Base-by-base conservation (phyloP, 441 rosid species). In the Adansonia rubrostipa region DNA sequence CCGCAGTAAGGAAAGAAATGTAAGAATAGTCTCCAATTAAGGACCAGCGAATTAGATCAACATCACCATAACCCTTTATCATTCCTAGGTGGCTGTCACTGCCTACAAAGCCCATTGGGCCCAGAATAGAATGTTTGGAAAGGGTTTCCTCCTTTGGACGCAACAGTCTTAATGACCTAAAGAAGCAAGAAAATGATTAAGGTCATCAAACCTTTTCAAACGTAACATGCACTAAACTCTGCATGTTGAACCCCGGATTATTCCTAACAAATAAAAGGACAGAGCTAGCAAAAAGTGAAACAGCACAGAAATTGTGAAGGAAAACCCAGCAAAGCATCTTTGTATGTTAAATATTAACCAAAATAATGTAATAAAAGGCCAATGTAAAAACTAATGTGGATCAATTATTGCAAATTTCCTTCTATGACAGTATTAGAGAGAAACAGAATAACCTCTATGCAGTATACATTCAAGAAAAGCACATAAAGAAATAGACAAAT, bases 61-160 rank as follows among this genome's bases (percentile, higher is more conserved):
- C 71, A 73, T 75, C 53, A 64, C 0, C 73, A 61, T 86, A 96
- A 98, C 93, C 89, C 84, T 74, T 73, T 84, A 82, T 88, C 87
- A 84, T 69, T 87, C 86, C 71, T 86, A 0, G 98, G 97, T 14
- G 93, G 93, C 87, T 92, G 93, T 98, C 97, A 92, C 44, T 82
- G 90, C 65, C 93, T 97, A 84, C 73, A 71, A 75, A 96, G 94
- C 80, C 98, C 98, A 84, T 77, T 69, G 97, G 96, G 81, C 99
- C 99, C 79, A 96, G 82, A 80, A 96, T 85, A 76, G 99, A 94
- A 86, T 96, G 99, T 85, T 86, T 90, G 51, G 97, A 92, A 56
- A 96, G 97, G 72, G 93, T 91, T 85, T 96, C 97, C 67, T 92
- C 93, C 75, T 83, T 94, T 22, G 99, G 97, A 61, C 85, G 86